phyloP scores from a whole-genome alignment of 768 basidiomycete species.

The Hygrocybe coccinea region DNA sequence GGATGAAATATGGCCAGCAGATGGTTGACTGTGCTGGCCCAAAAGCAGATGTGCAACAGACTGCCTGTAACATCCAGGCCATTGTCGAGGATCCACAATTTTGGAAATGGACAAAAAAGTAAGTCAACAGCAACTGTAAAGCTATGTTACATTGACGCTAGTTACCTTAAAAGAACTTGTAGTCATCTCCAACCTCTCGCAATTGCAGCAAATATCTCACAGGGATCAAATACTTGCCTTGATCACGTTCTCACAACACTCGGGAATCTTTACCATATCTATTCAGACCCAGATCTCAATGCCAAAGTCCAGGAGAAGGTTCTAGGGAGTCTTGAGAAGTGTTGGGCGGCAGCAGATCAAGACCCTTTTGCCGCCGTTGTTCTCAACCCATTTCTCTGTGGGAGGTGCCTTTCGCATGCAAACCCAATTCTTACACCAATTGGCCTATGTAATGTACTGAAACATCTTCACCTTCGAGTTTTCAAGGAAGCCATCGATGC shows the following conservation, averaged over 20 bases:
- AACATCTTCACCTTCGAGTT: conserved; percentile 10
- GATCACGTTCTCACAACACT: conserved; percentile 23
- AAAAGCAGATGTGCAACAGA: conserved; percentile 5
- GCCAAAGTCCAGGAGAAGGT: conserved; percentile 19
- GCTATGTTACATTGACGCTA: not conserved
- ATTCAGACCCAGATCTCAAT: conserved; percentile 9
- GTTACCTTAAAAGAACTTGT: not conserved
- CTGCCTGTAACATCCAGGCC: conserved; percentile 8
- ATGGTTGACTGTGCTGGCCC: conserved; percentile 9
- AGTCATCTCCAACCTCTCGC: conserved; percentile 25
- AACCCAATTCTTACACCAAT: not conserved
- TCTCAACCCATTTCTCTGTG: conserved; percentile 22
- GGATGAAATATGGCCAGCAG: conserved; percentile 4
- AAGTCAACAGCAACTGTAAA: not conserved
- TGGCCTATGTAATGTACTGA: conserved; percentile 5
- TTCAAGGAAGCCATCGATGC: conserved; percentile 4
- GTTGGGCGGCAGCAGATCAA: conserved; percentile 28
- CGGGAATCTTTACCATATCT: conserved; percentile 19
- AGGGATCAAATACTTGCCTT: conserved; percentile 7
- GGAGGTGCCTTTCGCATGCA: not conserved
- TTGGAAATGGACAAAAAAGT: conserved; percentile 13
- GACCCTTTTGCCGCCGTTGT: conserved; percentile 28
- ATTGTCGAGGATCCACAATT: too few species aligned
- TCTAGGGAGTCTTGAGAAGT: conserved; percentile 17
- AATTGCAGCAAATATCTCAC: conserved; percentile 23